Evolutionary conservation across 495 filamentous ascomycete species (phyloP), one percentile per base, ranked within the genome.

Genomic region (Margaritispora aquatica): DNA sequence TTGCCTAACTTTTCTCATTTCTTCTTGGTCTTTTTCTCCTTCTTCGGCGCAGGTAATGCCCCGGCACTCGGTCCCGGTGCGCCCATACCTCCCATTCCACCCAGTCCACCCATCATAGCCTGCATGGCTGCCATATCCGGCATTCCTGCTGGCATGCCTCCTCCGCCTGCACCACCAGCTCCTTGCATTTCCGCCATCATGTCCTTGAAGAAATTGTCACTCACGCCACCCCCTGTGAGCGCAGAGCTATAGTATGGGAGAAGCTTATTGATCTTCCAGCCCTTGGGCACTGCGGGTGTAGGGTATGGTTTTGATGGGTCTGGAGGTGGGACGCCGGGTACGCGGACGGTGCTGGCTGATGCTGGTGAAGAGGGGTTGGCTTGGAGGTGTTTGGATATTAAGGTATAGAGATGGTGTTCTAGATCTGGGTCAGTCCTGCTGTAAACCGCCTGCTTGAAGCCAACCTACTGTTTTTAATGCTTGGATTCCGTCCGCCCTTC

Each of bases 171-270:
- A 19, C 54, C 62, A 13, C 62, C 62, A 4, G 53, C 57, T 38
- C 26, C 51, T 41, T 62, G 58, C 91, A 97, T 95, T 76, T 95
- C 91, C 46, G 82, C 84, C 93, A 98, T 96, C 77, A 97, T 96
- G 60, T 98, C 92, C 78, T 94, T 92, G 63, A 98, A 84, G 24
- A 96, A 88, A 65, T 98, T 96, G 69, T 98, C 94, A 61, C 88
- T 95, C 8, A 98, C 91, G 22, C 94, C 94, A 22, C 95, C 93
- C 1, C 94, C 94, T 52, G 87, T 95, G 72, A 97, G 79, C 13
- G 91, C 94, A 0, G 93, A 84, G 22, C 84, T 89, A 64, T 96
- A 91, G 62, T 93, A 81, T 26, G 94, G 94, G 57, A 98, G 63
- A 54, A 97, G 80, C 21, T 74, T 81, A 27, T 84, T 84, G 66